Conservation (phyloP, 2,329 filamentous ascomycete genomes). For the Phaeosphaeriaceae sp. region DNA sequence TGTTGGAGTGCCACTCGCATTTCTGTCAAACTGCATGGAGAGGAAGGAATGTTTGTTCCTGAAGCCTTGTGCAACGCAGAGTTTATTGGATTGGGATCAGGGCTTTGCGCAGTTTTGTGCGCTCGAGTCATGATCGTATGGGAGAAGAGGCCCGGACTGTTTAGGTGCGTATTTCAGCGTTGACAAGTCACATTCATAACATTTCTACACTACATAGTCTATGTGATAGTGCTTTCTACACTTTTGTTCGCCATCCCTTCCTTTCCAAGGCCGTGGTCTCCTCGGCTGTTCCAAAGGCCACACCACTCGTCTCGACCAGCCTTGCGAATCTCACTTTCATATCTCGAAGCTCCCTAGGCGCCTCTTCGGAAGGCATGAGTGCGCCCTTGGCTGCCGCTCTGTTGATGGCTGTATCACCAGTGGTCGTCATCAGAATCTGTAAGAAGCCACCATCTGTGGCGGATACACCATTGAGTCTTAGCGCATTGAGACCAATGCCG, state of each 20-base stretch:
- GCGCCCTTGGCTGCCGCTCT: not conserved
- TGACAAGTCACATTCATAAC: too few relatives aligned
- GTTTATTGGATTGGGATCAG: not conserved
- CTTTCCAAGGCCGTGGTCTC: conserved; percentile 6
- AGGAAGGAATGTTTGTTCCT: not conserved
- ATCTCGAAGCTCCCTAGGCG: conserved; percentile 3
- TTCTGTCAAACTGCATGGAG: not conserved
- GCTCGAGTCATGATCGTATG: not conserved
- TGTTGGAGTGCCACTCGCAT: too few relatives aligned
- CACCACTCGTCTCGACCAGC: conserved; percentile 1
- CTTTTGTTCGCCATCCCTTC: not conserved
- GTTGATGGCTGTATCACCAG: conserved; percentile 13
- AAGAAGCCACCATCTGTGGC: conserved; percentile 18
- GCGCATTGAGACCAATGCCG: conserved; percentile 7
- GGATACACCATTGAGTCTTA: conserved; percentile 5
- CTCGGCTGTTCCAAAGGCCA: conserved; percentile 9
- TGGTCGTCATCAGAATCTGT: conserved; percentile 17
- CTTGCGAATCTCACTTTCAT: conserved; percentile 13
- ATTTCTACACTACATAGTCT: too few relatives aligned
- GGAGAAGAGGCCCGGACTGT: too few relatives aligned
- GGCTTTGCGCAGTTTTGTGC: not conserved
- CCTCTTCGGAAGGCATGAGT: not conserved
- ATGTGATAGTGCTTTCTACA: not conserved
- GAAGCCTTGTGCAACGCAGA: not conserved
- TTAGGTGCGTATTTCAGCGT: too few relatives aligned